phyloP scores from a whole-genome alignment of 1,284 basidiomycete species.

The Cutaneotrichosporon sp. region DNA sequence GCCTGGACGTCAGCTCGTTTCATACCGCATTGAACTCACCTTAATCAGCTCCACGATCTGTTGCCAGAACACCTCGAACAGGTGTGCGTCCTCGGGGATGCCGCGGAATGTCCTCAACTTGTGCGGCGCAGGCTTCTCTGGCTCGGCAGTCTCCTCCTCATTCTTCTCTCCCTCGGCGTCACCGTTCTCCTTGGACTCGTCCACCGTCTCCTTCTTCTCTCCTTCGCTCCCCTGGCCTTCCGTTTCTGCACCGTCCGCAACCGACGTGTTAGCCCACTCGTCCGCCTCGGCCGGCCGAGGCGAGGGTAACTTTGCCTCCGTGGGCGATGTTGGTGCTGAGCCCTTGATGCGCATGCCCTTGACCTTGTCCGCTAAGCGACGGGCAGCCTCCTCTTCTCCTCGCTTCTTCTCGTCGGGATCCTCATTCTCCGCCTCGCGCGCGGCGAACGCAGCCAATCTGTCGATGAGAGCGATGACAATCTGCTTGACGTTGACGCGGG shows the following conservation, averaged over 20 bases:
- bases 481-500: slow-evolving; percentile 93
- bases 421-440: slow-evolving; percentile 87
- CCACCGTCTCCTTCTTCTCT: background rate
- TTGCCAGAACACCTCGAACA: slow-evolving; percentile 97
- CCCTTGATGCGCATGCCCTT: slow-evolving; percentile 59
- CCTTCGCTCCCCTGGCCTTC: slow-evolving; percentile 1
- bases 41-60: slow-evolving; percentile 97
- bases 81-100: slow-evolving; percentile 82
- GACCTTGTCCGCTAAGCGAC: slow-evolving; percentile 78
- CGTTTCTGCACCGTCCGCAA: slow-evolving; percentile 9
- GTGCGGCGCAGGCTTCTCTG: slow-evolving; percentile 47
- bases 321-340: slow-evolving; percentile 21
- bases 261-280: slow-evolving; percentile 34
- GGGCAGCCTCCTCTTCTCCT: slow-evolving; percentile 86
- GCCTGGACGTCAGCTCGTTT: slow-evolving; percentile 59
- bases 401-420: slow-evolving; percentile 85
- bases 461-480: slow-evolving; percentile 96
- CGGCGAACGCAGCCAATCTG: slow-evolving; percentile 88
- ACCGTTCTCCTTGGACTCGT: slow-evolving; percentile 23
- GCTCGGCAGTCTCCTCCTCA: slow-evolving; percentile 15
- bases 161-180: slow-evolving; percentile 15
- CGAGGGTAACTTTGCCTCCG: slow-evolving; percentile 29
- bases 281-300: slow-evolving; percentile 44
- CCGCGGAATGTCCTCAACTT: slow-evolving; percentile 67
- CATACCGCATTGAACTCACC: slow-evolving; percentile 55